Conservation (phyloP, 2,329 filamentous ascomycete species). For the Calonectria pteridis region DNA sequence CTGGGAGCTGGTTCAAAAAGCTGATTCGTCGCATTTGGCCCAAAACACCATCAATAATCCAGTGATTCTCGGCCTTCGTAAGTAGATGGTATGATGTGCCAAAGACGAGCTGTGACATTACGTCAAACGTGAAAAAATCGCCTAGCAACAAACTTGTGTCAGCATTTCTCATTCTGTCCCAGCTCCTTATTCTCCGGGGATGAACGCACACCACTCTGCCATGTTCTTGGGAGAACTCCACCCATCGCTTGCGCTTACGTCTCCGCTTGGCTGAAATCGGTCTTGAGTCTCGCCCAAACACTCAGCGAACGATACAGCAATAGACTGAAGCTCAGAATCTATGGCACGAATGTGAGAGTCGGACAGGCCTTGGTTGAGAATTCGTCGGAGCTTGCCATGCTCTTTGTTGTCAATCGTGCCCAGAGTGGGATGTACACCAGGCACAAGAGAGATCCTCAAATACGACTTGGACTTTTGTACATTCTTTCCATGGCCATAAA, state of each 20-base stretch:
- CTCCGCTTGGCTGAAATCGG: background rate
- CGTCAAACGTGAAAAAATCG: background rate
- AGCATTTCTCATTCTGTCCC: background rate
- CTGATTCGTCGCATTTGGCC: background rate
- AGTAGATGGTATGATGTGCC: background rate
- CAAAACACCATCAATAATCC: background rate
- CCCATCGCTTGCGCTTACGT: background rate
- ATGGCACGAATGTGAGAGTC: background rate
- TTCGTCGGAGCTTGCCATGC: background rate
- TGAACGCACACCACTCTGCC: background rate
- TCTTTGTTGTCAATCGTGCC: background rate
- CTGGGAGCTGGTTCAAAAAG: background rate
- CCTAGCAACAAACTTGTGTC: background rate
- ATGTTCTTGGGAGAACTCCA: background rate
- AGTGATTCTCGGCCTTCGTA: background rate
- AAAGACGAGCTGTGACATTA: background rate
- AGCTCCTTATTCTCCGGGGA: background rate
- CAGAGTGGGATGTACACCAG: background rate
- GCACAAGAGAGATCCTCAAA: background rate
- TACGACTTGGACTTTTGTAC: background rate
- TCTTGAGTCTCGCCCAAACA: background rate
- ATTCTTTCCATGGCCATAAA: background rate
- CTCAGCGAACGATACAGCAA: background rate
- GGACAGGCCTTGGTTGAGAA: background rate
- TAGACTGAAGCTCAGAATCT: background rate